Conservation (phyloP, 768 basidiomycete species). For the Serpula lacrymans region DNA sequence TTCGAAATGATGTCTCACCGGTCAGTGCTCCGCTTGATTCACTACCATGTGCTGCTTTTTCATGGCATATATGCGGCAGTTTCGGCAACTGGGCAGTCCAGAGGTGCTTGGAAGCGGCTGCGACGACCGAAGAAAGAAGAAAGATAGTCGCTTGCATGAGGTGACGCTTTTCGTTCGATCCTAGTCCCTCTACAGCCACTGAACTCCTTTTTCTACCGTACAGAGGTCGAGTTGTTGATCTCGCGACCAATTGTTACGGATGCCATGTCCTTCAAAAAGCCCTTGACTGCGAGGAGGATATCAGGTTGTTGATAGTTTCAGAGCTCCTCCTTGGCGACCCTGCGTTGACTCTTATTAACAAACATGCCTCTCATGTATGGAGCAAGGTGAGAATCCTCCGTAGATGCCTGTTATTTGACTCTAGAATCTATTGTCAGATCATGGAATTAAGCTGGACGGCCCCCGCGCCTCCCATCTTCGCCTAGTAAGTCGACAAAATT, state of each 20-base stretch:
- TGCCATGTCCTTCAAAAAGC: conserved; percentile 90
- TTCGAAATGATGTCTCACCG: conserved; percentile 94
- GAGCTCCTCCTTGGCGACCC: conserved; percentile 84
- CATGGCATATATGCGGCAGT: conserved; percentile 33
- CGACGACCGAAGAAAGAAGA: conserved; percentile 67
- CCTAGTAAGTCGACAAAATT: conserved; percentile 52
- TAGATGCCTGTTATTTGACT: neutral
- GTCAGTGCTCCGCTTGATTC: conserved; percentile 30
- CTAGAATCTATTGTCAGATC: conserved; percentile 45
- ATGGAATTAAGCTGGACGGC: conserved; percentile 89
- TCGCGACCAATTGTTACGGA: conserved; percentile 86
- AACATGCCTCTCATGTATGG: conserved; percentile 91
- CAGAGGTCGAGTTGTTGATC: conserved; percentile 80
- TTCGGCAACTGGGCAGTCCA: conserved; percentile 94
- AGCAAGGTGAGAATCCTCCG: conserved; percentile 59
- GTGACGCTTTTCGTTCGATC: conserved; percentile 33
- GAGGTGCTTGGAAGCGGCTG: conserved; percentile 78
- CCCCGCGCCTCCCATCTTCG: conserved; percentile 85
- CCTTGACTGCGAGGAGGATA: conserved; percentile 86
- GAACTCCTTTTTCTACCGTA: neutral
- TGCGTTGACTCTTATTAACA: conserved; percentile 82
- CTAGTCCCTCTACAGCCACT: conserved; percentile 7
- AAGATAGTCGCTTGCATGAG: conserved; percentile 88
- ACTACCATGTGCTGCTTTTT: neutral
- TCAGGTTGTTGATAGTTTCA: conserved; percentile 76